These are phyloP conservation scores for Wickerhamomyces hampshirensis DNA, from an alignment of 805 yeast species.

Conservation along the genomic window DNA sequence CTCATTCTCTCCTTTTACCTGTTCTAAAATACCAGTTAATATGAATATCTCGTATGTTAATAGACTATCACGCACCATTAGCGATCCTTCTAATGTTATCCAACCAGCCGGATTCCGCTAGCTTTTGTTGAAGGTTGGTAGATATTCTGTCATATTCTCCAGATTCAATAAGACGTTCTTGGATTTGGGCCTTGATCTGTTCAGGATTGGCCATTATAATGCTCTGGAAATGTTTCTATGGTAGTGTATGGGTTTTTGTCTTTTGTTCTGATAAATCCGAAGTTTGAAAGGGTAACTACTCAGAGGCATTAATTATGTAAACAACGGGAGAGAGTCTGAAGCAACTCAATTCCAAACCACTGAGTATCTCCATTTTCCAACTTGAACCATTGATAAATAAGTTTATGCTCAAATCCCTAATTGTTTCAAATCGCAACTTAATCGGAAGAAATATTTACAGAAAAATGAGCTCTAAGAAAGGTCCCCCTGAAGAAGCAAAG, in stretches of 20 bases:
- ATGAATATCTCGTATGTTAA: neutral
- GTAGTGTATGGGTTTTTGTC: too few species aligned
- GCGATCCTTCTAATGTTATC: slow-evolving; percentile 67
- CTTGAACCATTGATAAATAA: too few species aligned
- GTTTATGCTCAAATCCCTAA: too few species aligned
- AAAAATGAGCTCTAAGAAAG: slow-evolving; percentile 22
- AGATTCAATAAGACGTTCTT: slow-evolving; percentile 62
- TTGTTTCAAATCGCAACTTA: too few species aligned
- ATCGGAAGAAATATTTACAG: neutral
- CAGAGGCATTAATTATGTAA: too few species aligned
- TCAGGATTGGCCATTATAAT: slow-evolving; percentile 15
- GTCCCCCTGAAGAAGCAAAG: slow-evolving; percentile 33
- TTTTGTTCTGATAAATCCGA: neutral
- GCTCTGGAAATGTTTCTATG: too few species aligned
- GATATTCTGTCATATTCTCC: slow-evolving; percentile 80
- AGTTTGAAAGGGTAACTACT: too few species aligned
- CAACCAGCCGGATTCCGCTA: slow-evolving; percentile 82
- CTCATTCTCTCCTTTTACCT: slow-evolving; percentile 35
- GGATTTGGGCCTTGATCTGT: slow-evolving; percentile 53
- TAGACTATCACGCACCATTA: slow-evolving; percentile 30
- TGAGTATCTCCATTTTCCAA: too few species aligned
- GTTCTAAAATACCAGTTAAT: slow-evolving; percentile 21
- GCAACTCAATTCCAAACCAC: too few species aligned
- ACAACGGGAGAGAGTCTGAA: too few species aligned
- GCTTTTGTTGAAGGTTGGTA: slow-evolving; percentile 52